Evolutionary conservation across 306 rosid species (phyloP).

Genomic region (Castanopsis chinensis): DNA sequence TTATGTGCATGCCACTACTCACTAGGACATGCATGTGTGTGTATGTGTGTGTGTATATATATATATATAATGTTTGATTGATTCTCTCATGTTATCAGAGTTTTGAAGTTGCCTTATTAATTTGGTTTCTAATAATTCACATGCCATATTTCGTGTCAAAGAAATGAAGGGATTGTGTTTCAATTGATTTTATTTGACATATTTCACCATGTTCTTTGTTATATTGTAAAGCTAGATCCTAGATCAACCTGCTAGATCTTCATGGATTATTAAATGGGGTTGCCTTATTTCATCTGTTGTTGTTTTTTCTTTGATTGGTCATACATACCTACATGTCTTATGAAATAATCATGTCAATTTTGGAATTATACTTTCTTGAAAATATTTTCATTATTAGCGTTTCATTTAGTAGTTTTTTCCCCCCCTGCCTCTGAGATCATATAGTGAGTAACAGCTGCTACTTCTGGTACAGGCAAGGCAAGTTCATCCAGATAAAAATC

Average conservation of each 20-base stretch:
- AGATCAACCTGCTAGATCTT: not conserved
- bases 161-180: not conserved
- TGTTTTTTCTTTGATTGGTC: too few relatives aligned
- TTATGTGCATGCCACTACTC: too few relatives aligned
- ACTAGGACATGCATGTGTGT: not conserved
- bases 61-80: too few relatives aligned
- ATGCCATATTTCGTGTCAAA: not conserved
- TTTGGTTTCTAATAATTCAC: not conserved
- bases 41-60: too few relatives aligned
- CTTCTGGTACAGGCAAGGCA: constrained; percentile 66
- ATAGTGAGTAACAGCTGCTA: not conserved
- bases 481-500: constrained; percentile 96
- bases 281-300: not conserved
- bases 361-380: too few relatives aligned
- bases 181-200: too few relatives aligned
- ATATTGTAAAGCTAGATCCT: not conserved
- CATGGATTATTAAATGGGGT: not conserved
- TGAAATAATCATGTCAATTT: too few relatives aligned
- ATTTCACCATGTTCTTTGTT: not conserved
- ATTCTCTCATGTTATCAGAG: too few relatives aligned
- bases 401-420: too few relatives aligned
- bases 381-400: too few relatives aligned
- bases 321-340: too few relatives aligned
- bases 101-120: too few relatives aligned
- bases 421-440: not conserved